Conservation (phyloP, 2,329 filamentous ascomycete species). For the Fusarium multiceps region DNA sequence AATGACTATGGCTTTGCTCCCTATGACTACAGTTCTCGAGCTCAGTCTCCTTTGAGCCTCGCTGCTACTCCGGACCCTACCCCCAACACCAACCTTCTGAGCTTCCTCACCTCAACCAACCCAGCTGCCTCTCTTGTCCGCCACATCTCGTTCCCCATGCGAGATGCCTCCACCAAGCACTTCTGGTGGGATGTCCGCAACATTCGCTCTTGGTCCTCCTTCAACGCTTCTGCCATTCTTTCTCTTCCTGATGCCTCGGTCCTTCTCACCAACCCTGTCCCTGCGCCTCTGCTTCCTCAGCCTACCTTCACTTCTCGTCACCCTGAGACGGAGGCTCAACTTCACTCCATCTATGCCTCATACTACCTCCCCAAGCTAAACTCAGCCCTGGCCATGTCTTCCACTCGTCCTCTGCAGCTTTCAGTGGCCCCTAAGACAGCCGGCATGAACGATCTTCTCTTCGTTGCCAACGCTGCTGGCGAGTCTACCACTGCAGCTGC, state of each 20-base stretch:
- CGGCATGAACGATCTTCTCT: slow-evolving; percentile 66
- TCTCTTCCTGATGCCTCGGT: slow-evolving; percentile 77
- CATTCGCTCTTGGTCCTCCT: slow-evolving; percentile 83
- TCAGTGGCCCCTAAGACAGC: slow-evolving; percentile 54
- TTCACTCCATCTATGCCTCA: slow-evolving; percentile 79
- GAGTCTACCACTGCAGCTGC: slow-evolving; percentile 66
- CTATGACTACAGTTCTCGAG: slow-evolving; percentile 58
- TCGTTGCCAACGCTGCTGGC: slow-evolving; percentile 71
- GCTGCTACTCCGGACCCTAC: slow-evolving; percentile 57
- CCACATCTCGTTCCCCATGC: slow-evolving; percentile 76
- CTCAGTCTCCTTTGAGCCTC: slow-evolving; percentile 58
- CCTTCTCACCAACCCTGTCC: slow-evolving; percentile 77
- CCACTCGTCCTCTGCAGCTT: slow-evolving; percentile 70
- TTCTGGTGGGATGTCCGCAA: slow-evolving; percentile 98
- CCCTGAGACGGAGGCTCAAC: slow-evolving; percentile 81
- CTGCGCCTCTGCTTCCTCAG: slow-evolving; percentile 68
- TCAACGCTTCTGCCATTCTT: slow-evolving; percentile 78
- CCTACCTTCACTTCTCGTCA: slow-evolving; percentile 69
- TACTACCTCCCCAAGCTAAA: slow-evolving; percentile 91
- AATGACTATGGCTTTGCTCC: slow-evolving; percentile 58
- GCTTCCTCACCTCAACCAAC: slow-evolving; percentile 82
- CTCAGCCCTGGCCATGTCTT: slow-evolving; percentile 80
- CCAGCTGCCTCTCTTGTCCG: slow-evolving; percentile 85
- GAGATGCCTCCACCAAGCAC: slow-evolving; percentile 77
- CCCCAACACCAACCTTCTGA: slow-evolving; percentile 75